Evolutionary conservation across 257 asterid genomes (phyloP).

Genomic region (Solanum tacnaense): DNA sequence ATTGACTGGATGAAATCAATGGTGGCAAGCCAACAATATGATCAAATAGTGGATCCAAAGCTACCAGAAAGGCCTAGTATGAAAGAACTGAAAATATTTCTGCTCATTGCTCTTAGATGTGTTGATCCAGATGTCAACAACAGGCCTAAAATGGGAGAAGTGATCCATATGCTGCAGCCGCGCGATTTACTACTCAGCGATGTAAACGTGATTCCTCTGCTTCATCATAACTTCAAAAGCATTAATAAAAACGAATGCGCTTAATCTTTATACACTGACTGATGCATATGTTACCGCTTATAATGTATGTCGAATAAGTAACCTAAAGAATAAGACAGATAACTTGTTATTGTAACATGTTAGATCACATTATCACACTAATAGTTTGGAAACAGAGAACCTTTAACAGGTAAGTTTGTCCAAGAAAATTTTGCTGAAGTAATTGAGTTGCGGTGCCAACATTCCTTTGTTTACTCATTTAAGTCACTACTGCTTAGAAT

Average conservation of each 20-base stretch:
- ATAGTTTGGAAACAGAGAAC: neutral
- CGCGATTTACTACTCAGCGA: slow-evolving; percentile 32
- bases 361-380: neutral
- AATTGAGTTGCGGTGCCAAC: neutral
- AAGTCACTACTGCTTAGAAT: neutral
- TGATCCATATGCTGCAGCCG: slow-evolving; percentile 50
- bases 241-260: neutral
- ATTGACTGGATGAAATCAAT: slow-evolving; percentile 38
- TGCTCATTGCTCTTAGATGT: slow-evolving; percentile 44
- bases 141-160: slow-evolving; percentile 44
- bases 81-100: slow-evolving; percentile 28
- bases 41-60: slow-evolving; percentile 30
- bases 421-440: neutral
- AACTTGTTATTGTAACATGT: neutral
- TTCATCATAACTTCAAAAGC: neutral
- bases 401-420: neutral
- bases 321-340: neutral
- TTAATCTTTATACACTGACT: neutral
- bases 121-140: slow-evolving; percentile 35
- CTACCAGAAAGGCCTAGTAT: slow-evolving; percentile 23
- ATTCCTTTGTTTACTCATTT: neutral
- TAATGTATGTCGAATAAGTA: neutral
- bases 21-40: slow-evolving; percentile 19
- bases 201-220: slow-evolving; percentile 13
- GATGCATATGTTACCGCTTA: neutral